Conservation (phyloP, 345 rosid genomes). For the Camelina laxa region DNA sequence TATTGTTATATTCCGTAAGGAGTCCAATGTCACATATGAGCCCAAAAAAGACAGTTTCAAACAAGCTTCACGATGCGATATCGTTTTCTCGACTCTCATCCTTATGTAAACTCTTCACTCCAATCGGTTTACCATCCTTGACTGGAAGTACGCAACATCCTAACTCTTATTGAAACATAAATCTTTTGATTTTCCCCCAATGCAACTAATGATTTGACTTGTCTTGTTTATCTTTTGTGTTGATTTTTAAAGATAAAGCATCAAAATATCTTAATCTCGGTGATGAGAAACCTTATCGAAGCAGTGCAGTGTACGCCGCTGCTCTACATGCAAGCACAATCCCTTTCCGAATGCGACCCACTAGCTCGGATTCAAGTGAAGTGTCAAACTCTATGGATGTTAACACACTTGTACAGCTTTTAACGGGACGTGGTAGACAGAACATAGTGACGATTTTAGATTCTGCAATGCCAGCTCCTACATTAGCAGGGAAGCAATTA, state of each 20-base stretch:
- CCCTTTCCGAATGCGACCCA: conserved; percentile 69
- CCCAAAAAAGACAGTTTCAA: conserved; percentile 56
- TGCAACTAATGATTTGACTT: neutral
- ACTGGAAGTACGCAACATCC: conserved; percentile 59
- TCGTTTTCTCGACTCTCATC: conserved; percentile 79
- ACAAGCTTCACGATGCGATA: conserved; percentile 78
- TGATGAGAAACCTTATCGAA: conserved; percentile 79
- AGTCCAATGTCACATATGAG: conserved; percentile 58
- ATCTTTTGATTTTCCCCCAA: neutral
- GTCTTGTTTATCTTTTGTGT: conserved; percentile 8
- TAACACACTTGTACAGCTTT: conserved; percentile 57
- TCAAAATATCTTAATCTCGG: conserved; percentile 55
- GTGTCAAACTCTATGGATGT: conserved; percentile 65
- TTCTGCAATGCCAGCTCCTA: conserved; percentile 78
- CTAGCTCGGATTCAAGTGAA: conserved; percentile 56
- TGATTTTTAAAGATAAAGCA: conserved; percentile 61
- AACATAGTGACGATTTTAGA: conserved; percentile 72
- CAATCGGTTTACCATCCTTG: conserved; percentile 80
- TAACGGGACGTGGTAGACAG: conserved; percentile 72
- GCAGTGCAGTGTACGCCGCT: conserved; percentile 87
- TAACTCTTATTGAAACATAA: neutral
- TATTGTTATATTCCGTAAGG: conserved; percentile 70
- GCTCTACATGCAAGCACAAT: conserved; percentile 77
- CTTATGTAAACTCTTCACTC: conserved; percentile 72
- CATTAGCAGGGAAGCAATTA: conserved; percentile 52